These are phyloP conservation scores for Mucuna pruriens DNA, from an alignment of 306 rosid species.

Conservation along the genomic window DNA sequence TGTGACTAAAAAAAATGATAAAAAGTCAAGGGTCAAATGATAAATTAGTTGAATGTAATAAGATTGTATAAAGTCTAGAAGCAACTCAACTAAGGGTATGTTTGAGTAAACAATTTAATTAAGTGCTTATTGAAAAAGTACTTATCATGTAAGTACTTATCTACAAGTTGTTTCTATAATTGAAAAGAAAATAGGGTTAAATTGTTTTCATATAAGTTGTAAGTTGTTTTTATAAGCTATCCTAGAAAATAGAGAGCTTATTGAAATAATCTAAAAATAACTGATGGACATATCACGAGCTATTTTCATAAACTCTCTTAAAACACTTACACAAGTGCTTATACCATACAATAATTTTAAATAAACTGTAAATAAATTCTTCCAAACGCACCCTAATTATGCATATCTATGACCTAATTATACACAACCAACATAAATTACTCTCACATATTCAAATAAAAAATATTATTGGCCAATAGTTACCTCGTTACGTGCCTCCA, in stretches of 20 bases:
- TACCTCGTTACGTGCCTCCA: constrained; percentile 98
- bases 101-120: background rate
- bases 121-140: background rate
- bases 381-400: background rate
- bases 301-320: background rate
- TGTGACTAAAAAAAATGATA: background rate
- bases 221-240: background rate
- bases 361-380: background rate
- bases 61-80: constrained; percentile 10
- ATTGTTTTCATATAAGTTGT: background rate
- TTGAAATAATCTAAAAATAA: background rate
- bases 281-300: background rate
- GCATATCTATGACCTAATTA: background rate
- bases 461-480: constrained; percentile 31
- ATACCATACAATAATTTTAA: background rate
- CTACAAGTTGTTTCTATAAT: background rate
- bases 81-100: background rate
- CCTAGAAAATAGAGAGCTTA: background rate
- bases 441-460: constrained; percentile 11
- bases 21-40: background rate
- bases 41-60: background rate
- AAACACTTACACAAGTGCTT: background rate
- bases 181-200: background rate
- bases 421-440: background rate
- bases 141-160: background rate